Percentiles rank a stretch among this genome's conserved stretches.
Conservation (phyloP, 495 filamentous ascomycete genomes). For the Glonium stellatum region DNA sequence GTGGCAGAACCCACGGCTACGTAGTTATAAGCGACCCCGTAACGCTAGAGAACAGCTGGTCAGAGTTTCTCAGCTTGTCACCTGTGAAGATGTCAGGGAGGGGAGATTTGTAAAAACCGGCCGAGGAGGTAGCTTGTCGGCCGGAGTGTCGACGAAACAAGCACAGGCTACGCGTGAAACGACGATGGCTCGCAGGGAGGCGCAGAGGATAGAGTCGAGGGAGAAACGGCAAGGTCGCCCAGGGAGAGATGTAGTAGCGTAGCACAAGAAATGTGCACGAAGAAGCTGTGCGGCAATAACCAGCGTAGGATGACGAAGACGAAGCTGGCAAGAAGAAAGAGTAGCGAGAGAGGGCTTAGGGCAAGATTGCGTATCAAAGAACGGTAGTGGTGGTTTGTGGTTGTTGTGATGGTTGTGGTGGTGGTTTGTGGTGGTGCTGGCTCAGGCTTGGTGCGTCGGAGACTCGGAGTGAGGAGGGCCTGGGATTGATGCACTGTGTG, state of each 20-base stretch:
- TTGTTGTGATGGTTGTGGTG: background rate
- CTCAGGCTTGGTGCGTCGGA: background rate
- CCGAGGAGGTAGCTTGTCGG: constrained; percentile 2
- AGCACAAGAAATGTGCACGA: constrained; percentile 1
- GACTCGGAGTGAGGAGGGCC: background rate
- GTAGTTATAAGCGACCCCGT: constrained; percentile 6
- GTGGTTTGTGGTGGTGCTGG: no score
- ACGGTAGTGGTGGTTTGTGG: background rate
- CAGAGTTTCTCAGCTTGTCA: constrained; percentile 16
- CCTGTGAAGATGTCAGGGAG: background rate
- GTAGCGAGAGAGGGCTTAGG: background rate
- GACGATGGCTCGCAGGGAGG: constrained; percentile 2
- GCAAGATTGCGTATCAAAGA: background rate
- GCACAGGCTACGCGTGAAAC: constrained; percentile 15
- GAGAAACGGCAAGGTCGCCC: background rate
- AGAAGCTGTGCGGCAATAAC: background rate
- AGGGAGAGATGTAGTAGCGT: constrained; percentile 1
- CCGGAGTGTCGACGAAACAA: constrained; percentile 15
- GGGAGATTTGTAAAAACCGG: background rate
- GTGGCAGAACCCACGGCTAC: constrained; percentile 8
- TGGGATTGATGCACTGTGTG: background rate
- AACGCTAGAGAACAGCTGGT: constrained; percentile 14
- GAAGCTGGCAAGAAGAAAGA: background rate
- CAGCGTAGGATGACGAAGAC: background rate
- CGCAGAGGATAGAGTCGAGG: constrained; percentile 15